Evolutionary conservation across 225 moss, liverwort and hornwort species (phyloP).

Genomic region (Ulota crispa): DNA sequence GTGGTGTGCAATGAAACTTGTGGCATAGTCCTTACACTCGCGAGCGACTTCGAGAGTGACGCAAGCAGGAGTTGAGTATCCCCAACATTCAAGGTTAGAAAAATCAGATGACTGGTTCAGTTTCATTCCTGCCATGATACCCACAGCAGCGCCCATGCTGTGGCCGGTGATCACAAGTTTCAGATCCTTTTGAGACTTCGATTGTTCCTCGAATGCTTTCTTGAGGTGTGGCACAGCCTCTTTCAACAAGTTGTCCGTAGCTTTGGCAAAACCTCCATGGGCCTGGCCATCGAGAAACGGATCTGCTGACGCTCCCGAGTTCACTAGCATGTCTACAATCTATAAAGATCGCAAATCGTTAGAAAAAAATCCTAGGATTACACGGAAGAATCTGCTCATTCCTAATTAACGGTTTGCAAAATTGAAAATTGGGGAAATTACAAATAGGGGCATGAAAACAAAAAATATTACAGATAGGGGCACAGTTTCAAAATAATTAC

Average conservation of each 20-base stretch:
- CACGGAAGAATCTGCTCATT: not conserved
- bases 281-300: conserved; percentile 59
- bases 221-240: conserved; percentile 70
- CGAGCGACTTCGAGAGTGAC: conserved; percentile 71
- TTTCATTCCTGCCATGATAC: conserved; percentile 59
- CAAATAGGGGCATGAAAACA: too few species aligned
- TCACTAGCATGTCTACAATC: conserved; percentile 87
- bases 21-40: conserved; percentile 62
- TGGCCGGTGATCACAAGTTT: conserved; percentile 88
- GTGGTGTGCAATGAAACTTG: conserved; percentile 71
- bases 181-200: conserved; percentile 52
- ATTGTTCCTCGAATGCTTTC: conserved; percentile 68
- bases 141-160: conserved; percentile 95
- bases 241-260: conserved; percentile 54
- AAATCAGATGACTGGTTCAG: conserved; percentile 61
- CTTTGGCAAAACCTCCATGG: conserved; percentile 87
- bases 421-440: too few species aligned
- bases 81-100: conserved; percentile 76
- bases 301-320: conserved; percentile 79
- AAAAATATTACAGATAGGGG: too few species aligned
- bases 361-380: not conserved
- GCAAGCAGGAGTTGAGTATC: conserved; percentile 78
- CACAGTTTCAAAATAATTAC: too few species aligned
- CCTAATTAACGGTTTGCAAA: not conserved
- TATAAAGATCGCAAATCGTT: conserved; percentile 21